Evolutionary conservation across 441 rosid species (phyloP).

Genomic region (Jatropha multifida): DNA sequence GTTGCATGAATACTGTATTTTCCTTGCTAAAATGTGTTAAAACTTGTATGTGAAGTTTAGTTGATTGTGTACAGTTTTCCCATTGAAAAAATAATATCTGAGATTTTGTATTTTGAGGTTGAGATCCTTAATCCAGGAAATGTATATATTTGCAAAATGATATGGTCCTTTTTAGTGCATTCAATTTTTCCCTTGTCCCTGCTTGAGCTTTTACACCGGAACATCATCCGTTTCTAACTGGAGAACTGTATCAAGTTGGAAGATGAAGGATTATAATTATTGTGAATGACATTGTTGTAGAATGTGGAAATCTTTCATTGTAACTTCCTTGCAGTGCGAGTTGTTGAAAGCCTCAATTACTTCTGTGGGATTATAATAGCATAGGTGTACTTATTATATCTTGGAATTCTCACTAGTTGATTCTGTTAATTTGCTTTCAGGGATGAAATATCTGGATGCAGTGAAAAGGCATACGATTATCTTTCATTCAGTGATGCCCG

Average conservation of each 20-base stretch:
- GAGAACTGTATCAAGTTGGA: background rate
- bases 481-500: conserved; percentile 69
- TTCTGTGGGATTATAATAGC: background rate
- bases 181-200: background rate
- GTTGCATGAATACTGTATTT: background rate
- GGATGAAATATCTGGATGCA: conserved; percentile 98
- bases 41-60: background rate
- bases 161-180: background rate
- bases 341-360: background rate
- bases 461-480: conserved; percentile 94
- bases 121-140: background rate
- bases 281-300: background rate
- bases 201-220: background rate
- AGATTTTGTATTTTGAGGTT: background rate
- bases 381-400: conserved; percentile 20
- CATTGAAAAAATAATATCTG: background rate
- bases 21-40: background rate
- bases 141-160: background rate
- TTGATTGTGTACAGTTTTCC: background rate
- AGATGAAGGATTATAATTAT: background rate
- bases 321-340: background rate
- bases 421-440: conserved; percentile 33
- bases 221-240: background rate
- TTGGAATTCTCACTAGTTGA: conserved; percentile 14
- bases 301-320: background rate